Conservation (phyloP, 2,329 filamentous ascomycete genomes). For the Alternaria ethzedia region DNA sequence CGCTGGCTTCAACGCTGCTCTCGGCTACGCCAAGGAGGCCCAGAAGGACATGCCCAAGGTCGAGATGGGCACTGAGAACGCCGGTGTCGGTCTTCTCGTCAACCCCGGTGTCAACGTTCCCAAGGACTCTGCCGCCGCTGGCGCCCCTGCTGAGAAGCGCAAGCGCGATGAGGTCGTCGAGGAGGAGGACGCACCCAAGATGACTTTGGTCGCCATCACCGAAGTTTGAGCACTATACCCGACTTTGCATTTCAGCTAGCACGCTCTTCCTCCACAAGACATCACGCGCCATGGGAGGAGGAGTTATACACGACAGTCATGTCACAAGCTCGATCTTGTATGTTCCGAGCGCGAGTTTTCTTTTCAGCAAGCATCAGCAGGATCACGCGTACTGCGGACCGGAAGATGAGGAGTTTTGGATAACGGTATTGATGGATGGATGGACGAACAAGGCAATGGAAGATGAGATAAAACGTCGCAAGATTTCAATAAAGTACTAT, state of each 20-base stretch:
- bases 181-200: slow-evolving; percentile 44
- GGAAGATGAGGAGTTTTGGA: slow-evolving; percentile 11
- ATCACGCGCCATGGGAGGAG: not conserved
- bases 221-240: slow-evolving; percentile 36
- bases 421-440: not conserved
- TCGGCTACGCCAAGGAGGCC: slow-evolving; percentile 56
- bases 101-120: slow-evolving; percentile 50
- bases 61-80: slow-evolving; percentile 56
- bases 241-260: not conserved
- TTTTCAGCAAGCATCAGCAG: slow-evolving; percentile 14
- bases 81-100: slow-evolving; percentile 50
- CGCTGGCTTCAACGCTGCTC: slow-evolving; percentile 56
- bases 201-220: slow-evolving; percentile 50
- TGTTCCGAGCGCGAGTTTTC: not conserved
- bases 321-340: not conserved
- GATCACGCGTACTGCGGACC: slow-evolving; percentile 8
- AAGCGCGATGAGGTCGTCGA: slow-evolving; percentile 41
- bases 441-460: not conserved
- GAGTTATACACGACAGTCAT: not conserved
- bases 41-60: slow-evolving; percentile 57
- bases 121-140: slow-evolving; percentile 46
- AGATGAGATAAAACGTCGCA: not conserved
- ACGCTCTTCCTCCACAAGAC: not conserved
- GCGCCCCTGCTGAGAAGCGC: slow-evolving; percentile 15
- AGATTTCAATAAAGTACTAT: slow-evolving; percentile 9